Percentiles rank a stretch among this genome's conserved stretches.
These are phyloP conservation scores for Blastobotrys malaysiensis DNA, from an alignment of 1,139 yeast species.

Conservation along the genomic window DNA sequence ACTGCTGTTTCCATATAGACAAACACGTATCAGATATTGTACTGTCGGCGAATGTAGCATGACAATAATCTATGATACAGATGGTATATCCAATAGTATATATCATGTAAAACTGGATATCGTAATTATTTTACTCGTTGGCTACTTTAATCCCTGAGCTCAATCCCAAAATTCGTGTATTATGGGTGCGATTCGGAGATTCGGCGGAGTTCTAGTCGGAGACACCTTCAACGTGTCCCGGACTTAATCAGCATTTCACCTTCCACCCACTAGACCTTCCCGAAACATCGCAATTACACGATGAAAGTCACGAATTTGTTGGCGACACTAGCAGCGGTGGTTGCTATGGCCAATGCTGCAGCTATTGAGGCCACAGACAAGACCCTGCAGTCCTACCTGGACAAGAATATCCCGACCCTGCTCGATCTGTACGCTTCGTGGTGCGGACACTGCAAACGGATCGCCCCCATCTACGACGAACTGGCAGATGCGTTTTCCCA, in stretches of 20 bases:
- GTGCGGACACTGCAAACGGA: conserved; percentile 74
- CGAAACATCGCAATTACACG: not conserved
- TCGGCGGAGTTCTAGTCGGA: no score
- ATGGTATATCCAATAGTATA: no score
- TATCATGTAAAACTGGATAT: no score
- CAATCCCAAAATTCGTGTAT: no score
- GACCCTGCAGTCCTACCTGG: conserved; percentile 50
- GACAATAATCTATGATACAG: no score
- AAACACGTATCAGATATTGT: no score
- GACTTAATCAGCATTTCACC: not conserved
- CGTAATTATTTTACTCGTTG: no score
- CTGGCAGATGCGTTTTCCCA: conserved; percentile 48
- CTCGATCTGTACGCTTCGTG: conserved; percentile 76
- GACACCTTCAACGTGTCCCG: not conserved
- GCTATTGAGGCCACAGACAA: conserved; percentile 43
- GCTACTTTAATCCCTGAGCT: no score
- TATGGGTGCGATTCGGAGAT: no score
- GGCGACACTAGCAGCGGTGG: not conserved
- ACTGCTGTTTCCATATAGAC: no score
- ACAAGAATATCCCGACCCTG: conserved; percentile 56
- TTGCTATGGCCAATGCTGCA: conserved; percentile 1
- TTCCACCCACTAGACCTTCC: not conserved
- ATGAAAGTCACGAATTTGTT: conserved; percentile 1
- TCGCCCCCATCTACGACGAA: conserved; percentile 62
- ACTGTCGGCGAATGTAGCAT: no score